A percentile compares a stretch with the other conserved stretches of the same genome.
These are phyloP conservation scores for Hypsizygus marmoreus DNA, from an alignment of 768 basidiomycete species.

Conservation along the genomic window DNA sequence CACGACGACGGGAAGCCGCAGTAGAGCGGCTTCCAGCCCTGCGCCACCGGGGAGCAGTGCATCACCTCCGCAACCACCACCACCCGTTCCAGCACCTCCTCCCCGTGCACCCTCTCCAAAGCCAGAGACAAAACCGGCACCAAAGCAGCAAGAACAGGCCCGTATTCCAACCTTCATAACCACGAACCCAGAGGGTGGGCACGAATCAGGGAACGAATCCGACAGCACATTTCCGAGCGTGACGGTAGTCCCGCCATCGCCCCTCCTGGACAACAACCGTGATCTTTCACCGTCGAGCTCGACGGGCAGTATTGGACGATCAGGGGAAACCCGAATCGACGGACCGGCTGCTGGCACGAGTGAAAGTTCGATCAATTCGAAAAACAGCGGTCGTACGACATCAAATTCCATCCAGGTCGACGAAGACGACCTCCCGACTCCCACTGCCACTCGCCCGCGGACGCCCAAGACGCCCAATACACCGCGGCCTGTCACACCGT, in stretches of 20 bases:
- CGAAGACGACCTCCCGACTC: slow-evolving; percentile 17
- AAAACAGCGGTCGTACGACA: slow-evolving; percentile 14
- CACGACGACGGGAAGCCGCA: slow-evolving; percentile 10
- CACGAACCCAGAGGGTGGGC: slow-evolving; percentile 4
- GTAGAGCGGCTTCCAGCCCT: slow-evolving; percentile 19
- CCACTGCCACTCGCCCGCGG: slow-evolving; percentile 9
- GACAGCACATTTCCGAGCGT: slow-evolving; percentile 37
- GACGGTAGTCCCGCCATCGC: slow-evolving; percentile 45
- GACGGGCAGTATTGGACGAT: slow-evolving; percentile 13
- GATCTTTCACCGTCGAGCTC: slow-evolving; percentile 25
- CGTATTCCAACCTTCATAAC: slow-evolving; percentile 20
- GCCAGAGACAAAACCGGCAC: neutral
- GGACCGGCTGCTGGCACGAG: slow-evolving; percentile 1
- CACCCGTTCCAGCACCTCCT: slow-evolving; percentile 10
- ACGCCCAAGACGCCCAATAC: slow-evolving; percentile 12
- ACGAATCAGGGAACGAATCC: slow-evolving; percentile 17
- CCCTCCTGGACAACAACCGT: slow-evolving; percentile 26
- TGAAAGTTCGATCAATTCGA: slow-evolving; percentile 6
- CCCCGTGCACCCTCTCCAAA: slow-evolving; percentile 1
- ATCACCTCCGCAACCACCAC: slow-evolving; percentile 14
- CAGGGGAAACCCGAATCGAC: slow-evolving; percentile 7
- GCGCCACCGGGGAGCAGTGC: no score
- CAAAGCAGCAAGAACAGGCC: neutral
- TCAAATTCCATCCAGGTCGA: slow-evolving; percentile 9
- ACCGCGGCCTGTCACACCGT: slow-evolving; percentile 13